Evolutionary conservation across 163 green algal genomes (phyloP).

Genomic region (Chlamydomonas reinhardtii): DNA sequence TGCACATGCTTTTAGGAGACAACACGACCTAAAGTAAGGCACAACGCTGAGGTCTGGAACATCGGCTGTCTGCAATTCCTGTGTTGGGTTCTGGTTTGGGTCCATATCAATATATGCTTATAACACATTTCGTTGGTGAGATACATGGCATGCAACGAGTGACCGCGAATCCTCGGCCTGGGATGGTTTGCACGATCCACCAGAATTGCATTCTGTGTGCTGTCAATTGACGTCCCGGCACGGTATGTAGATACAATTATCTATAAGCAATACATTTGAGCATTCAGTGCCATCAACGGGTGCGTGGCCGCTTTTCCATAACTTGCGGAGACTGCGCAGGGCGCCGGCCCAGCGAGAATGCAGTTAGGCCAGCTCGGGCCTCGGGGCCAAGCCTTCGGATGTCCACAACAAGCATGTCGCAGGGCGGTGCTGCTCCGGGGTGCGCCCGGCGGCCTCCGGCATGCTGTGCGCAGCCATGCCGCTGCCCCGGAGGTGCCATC

Average conservation of each 20-base stretch:
- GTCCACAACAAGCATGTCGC: background rate
- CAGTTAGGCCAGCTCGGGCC: background rate
- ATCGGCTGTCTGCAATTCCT: background rate
- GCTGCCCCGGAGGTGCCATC: background rate
- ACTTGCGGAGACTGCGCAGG: background rate
- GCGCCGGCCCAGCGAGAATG: background rate
- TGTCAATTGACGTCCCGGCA: too few species aligned
- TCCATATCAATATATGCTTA: background rate
- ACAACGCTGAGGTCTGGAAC: background rate
- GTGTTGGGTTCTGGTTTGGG: background rate
- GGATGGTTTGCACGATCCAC: too few species aligned
- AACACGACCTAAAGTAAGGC: slow-evolving; percentile 23
- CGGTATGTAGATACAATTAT: too few species aligned
- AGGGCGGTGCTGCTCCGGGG: background rate
- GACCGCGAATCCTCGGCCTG: too few species aligned
- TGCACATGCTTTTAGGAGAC: slow-evolving; percentile 10
- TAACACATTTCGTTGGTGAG: too few species aligned
- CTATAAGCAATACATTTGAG: too few species aligned
- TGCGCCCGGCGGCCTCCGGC: background rate
- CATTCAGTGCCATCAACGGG: too few species aligned
- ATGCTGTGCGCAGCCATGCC: background rate
- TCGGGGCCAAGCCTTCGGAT: background rate
- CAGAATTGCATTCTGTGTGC: too few species aligned
- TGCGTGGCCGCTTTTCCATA: too few species aligned
- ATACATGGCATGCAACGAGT: too few species aligned